phyloP scores from a whole-genome alignment of 129 eudicot genomes.

The Dittrichia graveolens region DNA sequence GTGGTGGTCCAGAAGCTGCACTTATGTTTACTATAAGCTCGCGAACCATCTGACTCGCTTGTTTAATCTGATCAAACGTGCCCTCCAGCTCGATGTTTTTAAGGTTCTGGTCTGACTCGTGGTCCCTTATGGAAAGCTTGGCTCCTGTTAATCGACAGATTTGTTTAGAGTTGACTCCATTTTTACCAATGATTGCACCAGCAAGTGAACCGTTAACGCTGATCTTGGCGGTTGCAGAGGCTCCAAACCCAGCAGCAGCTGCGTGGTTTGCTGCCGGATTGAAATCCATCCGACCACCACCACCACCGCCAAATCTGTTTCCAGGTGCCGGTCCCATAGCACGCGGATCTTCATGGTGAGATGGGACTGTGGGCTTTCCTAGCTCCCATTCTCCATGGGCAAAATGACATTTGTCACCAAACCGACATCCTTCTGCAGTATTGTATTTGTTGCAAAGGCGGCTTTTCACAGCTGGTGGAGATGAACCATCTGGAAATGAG shows the following conservation, averaged over 20 bases:
- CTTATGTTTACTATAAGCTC: constrained; percentile 67
- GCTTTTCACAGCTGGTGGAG: constrained; percentile 66
- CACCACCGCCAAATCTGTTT: constrained; percentile 43
- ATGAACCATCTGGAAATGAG: constrained; percentile 66
- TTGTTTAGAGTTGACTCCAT: constrained; percentile 87
- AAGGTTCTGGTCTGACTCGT: constrained; percentile 66
- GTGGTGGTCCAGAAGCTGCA: constrained; percentile 47
- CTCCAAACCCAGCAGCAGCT: constrained; percentile 72
- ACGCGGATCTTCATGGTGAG: constrained; percentile 63
- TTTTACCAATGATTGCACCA: constrained; percentile 82
- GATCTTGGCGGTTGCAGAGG: constrained; percentile 79
- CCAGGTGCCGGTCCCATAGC: constrained; percentile 56
- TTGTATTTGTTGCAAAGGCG: constrained; percentile 72
- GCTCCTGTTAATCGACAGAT: constrained; percentile 79
- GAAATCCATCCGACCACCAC: constrained; percentile 50
- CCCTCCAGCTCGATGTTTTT: constrained; percentile 93
- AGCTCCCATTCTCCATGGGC: constrained; percentile 98
- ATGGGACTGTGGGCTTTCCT: constrained; percentile 59
- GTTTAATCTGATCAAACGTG: constrained; percentile 78
- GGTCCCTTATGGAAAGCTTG: constrained; percentile 75
- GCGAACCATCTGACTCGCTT: constrained; percentile 77
- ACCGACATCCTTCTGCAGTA: constrained; percentile 87
- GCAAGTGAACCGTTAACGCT: constrained; percentile 79
- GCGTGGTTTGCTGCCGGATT: constrained; percentile 37
- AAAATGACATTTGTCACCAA: constrained; percentile 79